Evolutionary conservation across 306 rosid species (phyloP).

Genomic region (Prunus armeniaca): DNA sequence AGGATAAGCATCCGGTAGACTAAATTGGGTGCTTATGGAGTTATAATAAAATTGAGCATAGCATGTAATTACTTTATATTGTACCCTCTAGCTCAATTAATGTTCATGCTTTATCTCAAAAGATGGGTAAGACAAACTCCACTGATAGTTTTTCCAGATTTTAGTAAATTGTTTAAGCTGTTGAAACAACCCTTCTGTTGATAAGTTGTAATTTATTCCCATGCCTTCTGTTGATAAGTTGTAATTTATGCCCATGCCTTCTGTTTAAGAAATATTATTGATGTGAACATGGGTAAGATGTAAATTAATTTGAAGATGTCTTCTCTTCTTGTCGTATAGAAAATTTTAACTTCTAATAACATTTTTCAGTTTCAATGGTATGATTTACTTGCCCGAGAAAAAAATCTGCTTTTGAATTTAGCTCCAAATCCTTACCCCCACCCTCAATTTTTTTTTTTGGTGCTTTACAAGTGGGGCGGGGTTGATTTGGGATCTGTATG

Average conservation of each 20-base stretch:
- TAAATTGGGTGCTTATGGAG: conserved; percentile 16
- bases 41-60: conserved; percentile 22
- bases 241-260: not conserved
- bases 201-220: not conserved
- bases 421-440: not conserved
- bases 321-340: not conserved
- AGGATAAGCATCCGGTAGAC: conserved; percentile 30
- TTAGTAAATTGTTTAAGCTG: conserved; percentile 17
- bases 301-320: not conserved
- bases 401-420: not conserved
- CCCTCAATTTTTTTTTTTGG: not conserved
- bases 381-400: not conserved
- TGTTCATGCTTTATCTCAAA: not conserved
- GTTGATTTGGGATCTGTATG: not conserved
- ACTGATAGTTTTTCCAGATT: conserved; percentile 14
- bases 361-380: not conserved
- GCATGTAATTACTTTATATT: conserved; percentile 2
- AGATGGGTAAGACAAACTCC: conserved; percentile 8
- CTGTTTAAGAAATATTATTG: not conserved
- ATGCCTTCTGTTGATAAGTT: not conserved
- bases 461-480: not conserved
- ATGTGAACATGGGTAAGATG: not conserved
- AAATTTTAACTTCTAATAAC: not conserved
- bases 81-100: conserved; percentile 21
- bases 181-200: conserved; percentile 16